Conservation (phyloP, 805 yeast genomes). For the Grigorovia humatica region DNA sequence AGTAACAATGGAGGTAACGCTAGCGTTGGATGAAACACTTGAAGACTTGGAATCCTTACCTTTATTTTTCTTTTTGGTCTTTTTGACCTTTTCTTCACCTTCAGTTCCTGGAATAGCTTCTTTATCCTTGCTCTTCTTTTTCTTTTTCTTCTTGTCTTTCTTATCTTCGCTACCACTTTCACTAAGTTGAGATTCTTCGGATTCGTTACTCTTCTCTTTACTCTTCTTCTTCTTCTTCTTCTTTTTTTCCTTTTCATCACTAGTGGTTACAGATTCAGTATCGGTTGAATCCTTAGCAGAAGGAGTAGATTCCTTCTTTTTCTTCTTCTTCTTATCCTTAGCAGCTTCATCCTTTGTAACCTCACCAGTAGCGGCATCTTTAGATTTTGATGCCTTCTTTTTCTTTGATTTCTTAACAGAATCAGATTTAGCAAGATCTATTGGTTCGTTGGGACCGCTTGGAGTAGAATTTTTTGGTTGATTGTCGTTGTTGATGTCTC, state of each 20-base stretch:
- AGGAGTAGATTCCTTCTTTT: background rate
- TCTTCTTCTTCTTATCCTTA: background rate
- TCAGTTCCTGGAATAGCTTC: background rate
- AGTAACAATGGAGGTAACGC: background rate
- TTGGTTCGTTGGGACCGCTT: background rate
- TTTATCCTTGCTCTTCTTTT: constrained; percentile 1
- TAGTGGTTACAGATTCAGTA: background rate
- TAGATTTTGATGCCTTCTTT: background rate
- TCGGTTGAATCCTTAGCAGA: background rate
- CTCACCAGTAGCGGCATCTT: background rate
- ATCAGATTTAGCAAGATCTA: background rate
- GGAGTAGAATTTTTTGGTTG: background rate
- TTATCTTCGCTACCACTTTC: background rate
- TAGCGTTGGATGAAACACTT: background rate
- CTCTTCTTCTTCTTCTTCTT: background rate
- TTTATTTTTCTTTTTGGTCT: constrained; percentile 1
- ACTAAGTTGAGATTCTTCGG: background rate
- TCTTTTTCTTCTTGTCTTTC: constrained; percentile 4
- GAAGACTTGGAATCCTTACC: constrained; percentile 2
- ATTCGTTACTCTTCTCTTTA: background rate
- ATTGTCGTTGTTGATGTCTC: background rate
- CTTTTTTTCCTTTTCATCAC: background rate
- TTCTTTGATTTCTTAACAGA: background rate
- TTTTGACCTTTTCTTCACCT: constrained; percentile 1
- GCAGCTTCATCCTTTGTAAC: background rate